Conservation (phyloP, 2,329 filamentous ascomycete genomes). For the Nemania diffusa region DNA sequence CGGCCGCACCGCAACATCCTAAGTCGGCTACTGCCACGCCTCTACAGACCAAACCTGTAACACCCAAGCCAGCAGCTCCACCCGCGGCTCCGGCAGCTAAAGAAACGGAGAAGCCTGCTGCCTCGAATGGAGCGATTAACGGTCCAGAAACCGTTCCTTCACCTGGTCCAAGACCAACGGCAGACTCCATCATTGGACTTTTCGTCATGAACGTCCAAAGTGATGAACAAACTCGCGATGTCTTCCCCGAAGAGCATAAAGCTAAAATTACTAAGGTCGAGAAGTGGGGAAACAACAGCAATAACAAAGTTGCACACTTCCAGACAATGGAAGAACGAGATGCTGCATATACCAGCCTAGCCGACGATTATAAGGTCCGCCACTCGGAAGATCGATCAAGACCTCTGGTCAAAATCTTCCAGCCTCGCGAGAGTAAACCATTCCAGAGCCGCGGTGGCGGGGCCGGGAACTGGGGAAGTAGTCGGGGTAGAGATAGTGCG, state of each 20-base stretch:
- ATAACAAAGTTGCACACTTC: constrained; percentile 88
- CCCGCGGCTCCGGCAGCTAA: constrained; percentile 57
- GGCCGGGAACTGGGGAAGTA: constrained; percentile 74
- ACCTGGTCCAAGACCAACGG: constrained; percentile 67
- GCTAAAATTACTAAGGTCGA: constrained; percentile 82
- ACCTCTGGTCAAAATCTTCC: constrained; percentile 85
- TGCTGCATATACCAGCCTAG: constrained; percentile 77
- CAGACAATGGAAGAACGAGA: constrained; percentile 82
- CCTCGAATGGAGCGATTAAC: constrained; percentile 65
- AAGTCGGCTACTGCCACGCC: constrained; percentile 60
- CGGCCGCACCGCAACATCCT: constrained; percentile 51
- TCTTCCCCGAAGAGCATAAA: constrained; percentile 86
- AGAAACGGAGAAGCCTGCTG: constrained; percentile 66
- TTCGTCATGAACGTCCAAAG: constrained; percentile 89
- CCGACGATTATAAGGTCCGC: constrained; percentile 79
- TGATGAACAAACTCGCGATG: constrained; percentile 82
- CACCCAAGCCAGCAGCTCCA: constrained; percentile 56
- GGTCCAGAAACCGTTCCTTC: constrained; percentile 65
- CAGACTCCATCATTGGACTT: constrained; percentile 80
- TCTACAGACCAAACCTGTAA: constrained; percentile 58
- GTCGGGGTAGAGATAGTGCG: constrained; percentile 68
- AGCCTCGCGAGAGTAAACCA: constrained; percentile 70
- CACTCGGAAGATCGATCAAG: constrained; percentile 78
- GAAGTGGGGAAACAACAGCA: constrained; percentile 74
- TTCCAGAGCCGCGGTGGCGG: constrained; percentile 68